Evolutionary conservation across 371 early-diverging fungal species (phyloP).

Genomic region (Smittium mucronatum): DNA sequence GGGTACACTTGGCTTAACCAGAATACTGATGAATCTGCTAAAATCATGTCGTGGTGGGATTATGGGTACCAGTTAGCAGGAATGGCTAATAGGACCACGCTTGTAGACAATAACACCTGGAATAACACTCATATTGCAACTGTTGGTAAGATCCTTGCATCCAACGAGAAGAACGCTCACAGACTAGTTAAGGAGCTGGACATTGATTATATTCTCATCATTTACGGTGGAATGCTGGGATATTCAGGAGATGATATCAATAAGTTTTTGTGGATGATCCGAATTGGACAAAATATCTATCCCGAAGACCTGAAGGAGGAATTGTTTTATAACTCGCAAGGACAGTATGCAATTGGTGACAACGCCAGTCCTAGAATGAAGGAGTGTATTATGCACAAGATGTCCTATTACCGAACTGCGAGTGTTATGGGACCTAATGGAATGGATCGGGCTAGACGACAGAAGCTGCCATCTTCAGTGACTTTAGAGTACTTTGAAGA

Average conservation of each 20-base stretch:
- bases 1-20: slow-evolving; percentile 98
- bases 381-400: slow-evolving; percentile 89
- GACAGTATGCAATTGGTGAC: slow-evolving; percentile 90
- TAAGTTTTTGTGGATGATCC: slow-evolving; percentile 99
- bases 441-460: slow-evolving; percentile 79
- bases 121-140: slow-evolving; percentile 99
- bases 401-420: slow-evolving; percentile 86
- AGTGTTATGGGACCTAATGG: slow-evolving; percentile 68
- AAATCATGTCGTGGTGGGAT: slow-evolving; percentile 99
- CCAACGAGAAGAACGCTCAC: slow-evolving; percentile 80
- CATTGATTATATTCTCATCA: slow-evolving; percentile 90
- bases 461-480: slow-evolving; percentile 59
- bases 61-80: slow-evolving; percentile 99
- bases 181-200: slow-evolving; percentile 80
- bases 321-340: slow-evolving; percentile 71
- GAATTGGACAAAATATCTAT: slow-evolving; percentile 94
- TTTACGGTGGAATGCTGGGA: slow-evolving; percentile 91
- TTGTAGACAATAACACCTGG: slow-evolving; percentile 99
- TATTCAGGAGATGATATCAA: slow-evolving; percentile 99
- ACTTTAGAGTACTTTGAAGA: slow-evolving; percentile 79
- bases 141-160: slow-evolving; percentile 90
- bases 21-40: slow-evolving; percentile 85
- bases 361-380: slow-evolving; percentile 79
- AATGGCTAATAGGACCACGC: slow-evolving; percentile 90
- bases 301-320: slow-evolving; percentile 82